phyloP scores from a whole-genome alignment of 257 asterid species.

The Solanum ossicruentum region DNA sequence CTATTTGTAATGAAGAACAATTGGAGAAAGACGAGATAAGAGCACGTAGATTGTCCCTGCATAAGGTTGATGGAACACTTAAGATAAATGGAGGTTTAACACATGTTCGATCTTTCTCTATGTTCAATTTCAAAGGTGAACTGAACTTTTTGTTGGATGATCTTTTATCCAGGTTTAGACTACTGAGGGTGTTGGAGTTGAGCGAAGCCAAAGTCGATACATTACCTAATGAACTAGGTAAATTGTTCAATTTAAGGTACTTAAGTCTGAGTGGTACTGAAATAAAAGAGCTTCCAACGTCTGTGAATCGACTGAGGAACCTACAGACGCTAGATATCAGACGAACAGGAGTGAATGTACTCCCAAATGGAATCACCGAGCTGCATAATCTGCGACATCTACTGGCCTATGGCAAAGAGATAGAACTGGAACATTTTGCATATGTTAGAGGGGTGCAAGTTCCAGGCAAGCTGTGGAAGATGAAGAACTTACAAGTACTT shows the following conservation, averaged over 20 bases:
- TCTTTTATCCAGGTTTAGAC: not conserved
- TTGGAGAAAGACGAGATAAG: not conserved
- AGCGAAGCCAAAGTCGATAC: conserved; percentile 9
- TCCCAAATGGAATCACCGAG: conserved; percentile 12
- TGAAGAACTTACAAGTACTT: conserved; percentile 18
- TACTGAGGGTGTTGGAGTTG: conserved; percentile 19
- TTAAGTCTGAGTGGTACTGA: conserved; percentile 22
- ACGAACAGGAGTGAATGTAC: not conserved
- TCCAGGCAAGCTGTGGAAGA: conserved; percentile 3
- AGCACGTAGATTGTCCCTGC: conserved; percentile 25
- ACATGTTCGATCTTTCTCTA: conserved; percentile 17
- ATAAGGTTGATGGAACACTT: not conserved
- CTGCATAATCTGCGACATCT: conserved; percentile 29
- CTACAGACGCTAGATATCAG: conserved; percentile 14
- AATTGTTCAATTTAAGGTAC: conserved; percentile 23
- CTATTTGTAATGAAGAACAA: conserved; percentile 1
- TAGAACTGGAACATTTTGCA: not conserved
- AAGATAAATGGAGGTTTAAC: not conserved
- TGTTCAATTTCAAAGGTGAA: conserved; percentile 2
- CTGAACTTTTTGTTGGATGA: not conserved
- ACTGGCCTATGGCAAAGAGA: conserved; percentile 9
- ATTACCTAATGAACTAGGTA: conserved; percentile 14
- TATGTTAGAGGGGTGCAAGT: conserved; percentile 10
- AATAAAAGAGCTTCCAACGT: conserved; percentile 22
- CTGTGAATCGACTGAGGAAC: conserved; percentile 4